Base-by-base conservation (phyloP, 257 asterid genomes). In the Euphrasia confusa region DNA sequence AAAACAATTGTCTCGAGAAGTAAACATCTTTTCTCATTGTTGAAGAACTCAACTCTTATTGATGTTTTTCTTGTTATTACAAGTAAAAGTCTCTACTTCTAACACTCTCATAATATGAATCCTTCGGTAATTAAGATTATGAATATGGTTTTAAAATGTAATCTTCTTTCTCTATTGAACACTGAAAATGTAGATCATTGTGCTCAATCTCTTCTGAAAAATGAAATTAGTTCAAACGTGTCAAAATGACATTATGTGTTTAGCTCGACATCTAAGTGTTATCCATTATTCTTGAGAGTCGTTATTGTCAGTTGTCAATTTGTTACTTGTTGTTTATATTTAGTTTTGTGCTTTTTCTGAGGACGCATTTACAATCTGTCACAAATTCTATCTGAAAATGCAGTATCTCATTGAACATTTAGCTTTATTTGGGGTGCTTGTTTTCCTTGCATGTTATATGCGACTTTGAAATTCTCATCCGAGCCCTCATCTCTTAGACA, bases 31-130 rank as follows among this genome's bases (percentile, higher is more conserved):
- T n/a, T n/a, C n/a, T n/a, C n/a, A n/a, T n/a, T n/a, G n/a, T n/a
- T n/a, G n/a, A n/a, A n/a, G n/a, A n/a, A n/a, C n/a, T n/a, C n/a
- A n/a, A n/a, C n/a, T n/a, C n/a, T 64, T 33, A 8, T 53, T 70
- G 57, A 37, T 12, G 12, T 54, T 55, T 61, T 70, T 54, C 40
- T 12, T 48, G 15, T 68, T 49, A 49, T 49, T 49, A 17, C 6
- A 6, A 50, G 24, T 50, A n/a, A 11, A 12, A 45, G n/a, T 13
- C 47, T 40, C 47, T 40, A 11, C 2, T 40, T 13, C 3, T 0
- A 5, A 11, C 1, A 4, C 47, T 8, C 49, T 42, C 14, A 12
- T 35, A 6, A 35, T 35, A 35, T 35, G 7, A 35, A 32, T 63
- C 21, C 10, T 27, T 57, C 27, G 49, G 60, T 42, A 11, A 47